Conservation (phyloP, 2,329 filamentous ascomycete species). For the Colletotrichum orbiculare region DNA sequence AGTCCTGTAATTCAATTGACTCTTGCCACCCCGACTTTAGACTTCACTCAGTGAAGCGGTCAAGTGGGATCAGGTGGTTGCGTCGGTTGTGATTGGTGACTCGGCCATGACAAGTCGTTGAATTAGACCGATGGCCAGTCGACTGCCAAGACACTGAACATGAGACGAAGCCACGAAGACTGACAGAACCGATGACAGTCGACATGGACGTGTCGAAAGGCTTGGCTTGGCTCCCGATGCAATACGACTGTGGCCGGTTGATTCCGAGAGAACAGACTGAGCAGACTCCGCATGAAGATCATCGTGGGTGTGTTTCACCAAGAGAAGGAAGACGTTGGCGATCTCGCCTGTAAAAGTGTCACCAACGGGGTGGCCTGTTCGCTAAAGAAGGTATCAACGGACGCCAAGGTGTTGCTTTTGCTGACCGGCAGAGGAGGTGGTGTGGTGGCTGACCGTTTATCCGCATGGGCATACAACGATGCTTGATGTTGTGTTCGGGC, state of each 20-base stretch:
- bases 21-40: neutral
- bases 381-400: neutral
- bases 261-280: constrained; percentile 27
- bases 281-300: neutral
- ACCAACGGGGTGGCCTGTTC: neutral
- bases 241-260: constrained; percentile 30
- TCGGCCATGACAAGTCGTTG: neutral
- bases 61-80: neutral
- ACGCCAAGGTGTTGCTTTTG: neutral
- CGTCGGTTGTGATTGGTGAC: neutral
- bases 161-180: constrained; percentile 19
- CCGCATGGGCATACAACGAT: too few relatives aligned
- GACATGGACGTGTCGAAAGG: neutral
- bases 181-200: constrained; percentile 13
- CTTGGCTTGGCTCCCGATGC: constrained; percentile 8
- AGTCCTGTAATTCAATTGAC: neutral
- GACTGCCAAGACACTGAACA: neutral
- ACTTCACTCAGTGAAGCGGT: neutral
- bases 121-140: neutral
- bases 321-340: constrained; percentile 3
- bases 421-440: neutral
- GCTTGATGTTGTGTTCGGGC: neutral
- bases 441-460: neutral
- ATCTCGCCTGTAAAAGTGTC: neutral
- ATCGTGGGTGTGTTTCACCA: constrained; percentile 19